Conservation (phyloP, 1,139 yeast genomes). For the Pichia sp. region DNA sequence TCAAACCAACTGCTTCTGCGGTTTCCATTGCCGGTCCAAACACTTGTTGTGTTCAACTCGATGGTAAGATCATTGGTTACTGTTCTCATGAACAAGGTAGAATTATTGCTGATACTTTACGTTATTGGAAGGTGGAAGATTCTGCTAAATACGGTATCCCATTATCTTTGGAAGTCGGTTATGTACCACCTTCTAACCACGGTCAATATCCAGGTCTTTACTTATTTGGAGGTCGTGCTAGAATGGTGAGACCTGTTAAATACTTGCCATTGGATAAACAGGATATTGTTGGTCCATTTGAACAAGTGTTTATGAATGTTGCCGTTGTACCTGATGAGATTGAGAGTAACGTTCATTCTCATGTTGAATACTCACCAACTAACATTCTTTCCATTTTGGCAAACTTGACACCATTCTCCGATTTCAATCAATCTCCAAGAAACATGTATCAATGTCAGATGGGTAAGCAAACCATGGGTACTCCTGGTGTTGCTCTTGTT, state of each 20-base stretch:
- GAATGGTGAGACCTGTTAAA: slow-evolving; percentile 95
- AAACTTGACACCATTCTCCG: slow-evolving; percentile 94
- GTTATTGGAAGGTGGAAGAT: slow-evolving; percentile 83
- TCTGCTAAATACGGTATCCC: slow-evolving; percentile 67
- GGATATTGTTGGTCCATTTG: slow-evolving; percentile 94
- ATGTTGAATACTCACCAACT: slow-evolving; percentile 93
- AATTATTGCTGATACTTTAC: slow-evolving; percentile 79
- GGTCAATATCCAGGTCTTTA: slow-evolving; percentile 98
- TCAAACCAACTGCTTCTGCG: slow-evolving; percentile 65
- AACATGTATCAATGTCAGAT: slow-evolving; percentile 99
- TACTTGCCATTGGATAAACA: slow-evolving; percentile 77
- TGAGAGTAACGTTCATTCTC: slow-evolving; percentile 72
- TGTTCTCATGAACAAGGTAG: slow-evolving; percentile 84
- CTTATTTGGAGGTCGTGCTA: slow-evolving; percentile 82
- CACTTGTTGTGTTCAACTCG: slow-evolving; percentile 83
- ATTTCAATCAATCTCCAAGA: slow-evolving; percentile 98
- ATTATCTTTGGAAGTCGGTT: slow-evolving; percentile 81
- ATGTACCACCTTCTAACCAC: slow-evolving; percentile 87
- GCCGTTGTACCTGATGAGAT: slow-evolving; percentile 96
- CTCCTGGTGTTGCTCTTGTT: slow-evolving; percentile 92
- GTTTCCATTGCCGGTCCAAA: slow-evolving; percentile 73
- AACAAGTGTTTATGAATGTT: slow-evolving; percentile 93
- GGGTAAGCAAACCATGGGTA: slow-evolving; percentile 99
- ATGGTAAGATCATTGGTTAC: slow-evolving; percentile 93
- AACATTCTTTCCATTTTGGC: slow-evolving; percentile 91